A percentile compares a stretch with the other conserved stretches of the same genome.
These are phyloP conservation scores for Nematodospora anomalae DNA, from an alignment of 1,139 yeast genomes.

Conservation along the genomic window DNA sequence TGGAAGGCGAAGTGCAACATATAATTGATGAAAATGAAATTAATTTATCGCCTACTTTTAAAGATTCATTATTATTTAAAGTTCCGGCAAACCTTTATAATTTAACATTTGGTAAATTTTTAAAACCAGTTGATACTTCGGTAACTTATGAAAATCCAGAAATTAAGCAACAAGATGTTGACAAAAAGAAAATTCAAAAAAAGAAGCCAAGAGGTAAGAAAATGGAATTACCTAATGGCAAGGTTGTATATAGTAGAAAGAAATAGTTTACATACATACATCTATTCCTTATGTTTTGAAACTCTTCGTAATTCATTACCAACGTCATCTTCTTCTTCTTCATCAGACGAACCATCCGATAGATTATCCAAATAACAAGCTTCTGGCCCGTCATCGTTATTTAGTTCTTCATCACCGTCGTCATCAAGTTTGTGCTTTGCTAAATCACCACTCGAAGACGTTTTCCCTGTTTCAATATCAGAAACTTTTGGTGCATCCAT, in stretches of 20 bases:
- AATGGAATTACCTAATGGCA: constrained; percentile 58
- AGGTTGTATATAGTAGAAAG: constrained; percentile 51
- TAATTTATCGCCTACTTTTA: constrained; percentile 41
- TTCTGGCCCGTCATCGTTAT: constrained; percentile 19
- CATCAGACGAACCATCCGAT: constrained; percentile 41
- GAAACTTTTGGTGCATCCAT: constrained; percentile 14
- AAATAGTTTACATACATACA: constrained; percentile 15
- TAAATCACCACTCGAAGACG: constrained; percentile 23
- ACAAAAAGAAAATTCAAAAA: constrained; percentile 28
- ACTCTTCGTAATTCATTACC: constrained; percentile 37
- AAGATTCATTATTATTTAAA: constrained; percentile 55
- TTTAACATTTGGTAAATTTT: constrained; percentile 38
- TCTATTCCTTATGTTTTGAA: constrained; percentile 38
- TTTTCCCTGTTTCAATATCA: constrained; percentile 14
- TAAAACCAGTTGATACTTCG: constrained; percentile 27
- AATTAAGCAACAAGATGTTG: constrained; percentile 13
- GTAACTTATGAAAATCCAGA: constrained; percentile 20
- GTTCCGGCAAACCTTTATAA: constrained; percentile 50
- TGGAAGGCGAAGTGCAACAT: constrained; percentile 51
- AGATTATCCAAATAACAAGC: constrained; percentile 35
- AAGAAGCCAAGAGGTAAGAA: constrained; percentile 44
- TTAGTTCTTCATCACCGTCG: constrained; percentile 27
- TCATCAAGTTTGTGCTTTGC: constrained; percentile 11
- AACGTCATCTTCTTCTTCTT: constrained; percentile 19
- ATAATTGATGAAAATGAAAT: constrained; percentile 37